Percentiles rank a stretch among this genome's conserved stretches.
These are phyloP conservation scores for Plasmodium billcollinsi DNA, from an alignment of 169 alveolate species.

Conservation along the genomic window DNA sequence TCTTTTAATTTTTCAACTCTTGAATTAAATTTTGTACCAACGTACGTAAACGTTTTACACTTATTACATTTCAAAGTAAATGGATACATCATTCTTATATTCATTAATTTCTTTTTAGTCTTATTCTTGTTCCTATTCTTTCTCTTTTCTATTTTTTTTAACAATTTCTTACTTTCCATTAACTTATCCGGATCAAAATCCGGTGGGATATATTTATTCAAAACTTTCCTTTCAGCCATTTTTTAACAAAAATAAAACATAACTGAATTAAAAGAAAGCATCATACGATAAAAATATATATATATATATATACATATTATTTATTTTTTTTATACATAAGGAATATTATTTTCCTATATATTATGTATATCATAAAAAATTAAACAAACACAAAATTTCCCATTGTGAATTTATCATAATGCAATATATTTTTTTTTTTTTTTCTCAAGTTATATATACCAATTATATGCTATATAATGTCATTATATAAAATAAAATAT, in stretches of 20 bases:
- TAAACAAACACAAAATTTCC: no score
- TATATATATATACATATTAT: neutral
- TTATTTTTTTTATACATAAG: no score
- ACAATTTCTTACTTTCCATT: conserved; percentile 88
- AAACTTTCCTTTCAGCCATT: conserved; percentile 99
- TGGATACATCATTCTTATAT: conserved; percentile 99
- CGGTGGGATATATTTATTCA: conserved; percentile 98
- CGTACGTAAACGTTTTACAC: conserved; percentile 96
- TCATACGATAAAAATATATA: neutral
- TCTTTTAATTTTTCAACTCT: conserved; percentile 94
- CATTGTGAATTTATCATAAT: no score
- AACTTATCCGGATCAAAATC: conserved; percentile 98
- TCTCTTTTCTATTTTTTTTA: conserved; percentile 87
- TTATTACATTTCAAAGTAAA: conserved; percentile 96
- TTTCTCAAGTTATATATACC: no score
- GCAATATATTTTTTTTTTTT: no score
- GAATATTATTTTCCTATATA: no score
- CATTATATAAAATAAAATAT: no score
- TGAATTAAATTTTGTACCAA: conserved; percentile 99
- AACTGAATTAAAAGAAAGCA: neutral
- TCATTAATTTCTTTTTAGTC: conserved; percentile 88
- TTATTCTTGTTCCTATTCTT: conserved; percentile 81
- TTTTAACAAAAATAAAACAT: conserved; percentile 10
- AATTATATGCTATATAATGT: no score
- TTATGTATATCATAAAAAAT: no score